Base-by-base conservation (phyloP, 1,284 basidiomycete species). In the Gymnopus androsaceus region DNA sequence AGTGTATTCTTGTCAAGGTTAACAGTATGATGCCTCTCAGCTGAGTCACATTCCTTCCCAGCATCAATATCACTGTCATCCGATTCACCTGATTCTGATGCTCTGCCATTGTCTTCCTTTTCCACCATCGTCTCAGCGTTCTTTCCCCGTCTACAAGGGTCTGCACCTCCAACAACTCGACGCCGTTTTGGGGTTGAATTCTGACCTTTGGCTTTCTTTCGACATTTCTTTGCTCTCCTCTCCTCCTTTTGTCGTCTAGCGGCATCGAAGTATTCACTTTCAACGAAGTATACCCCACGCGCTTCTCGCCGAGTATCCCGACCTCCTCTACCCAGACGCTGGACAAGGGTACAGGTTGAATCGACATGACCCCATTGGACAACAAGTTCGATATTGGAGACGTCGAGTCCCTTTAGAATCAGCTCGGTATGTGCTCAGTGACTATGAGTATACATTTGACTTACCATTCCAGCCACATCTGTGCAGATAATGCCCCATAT, bases 401-500 rank as follows among this genome's bases (percentile, higher is more conserved):
- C 36, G 37, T 59, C 57, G 17, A 66, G 48, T n/a, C 63, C 63
- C 62, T 66, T 25, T 12, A 40, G 19, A 27, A 41, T 48, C 12
- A 17, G 25, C 31, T 14, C 21, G 25, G 14, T 15, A 15, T 19
- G 7, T 31, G 11, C 15, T 12, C 19, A 7, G 19, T n/a, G 19
- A 19, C 30, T 37, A 45, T 14, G 40, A 37, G 30, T 31, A 42
- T 23, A 46, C 19, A 3, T 28, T 15, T 12, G 12, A 61, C 63
- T 31, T 40, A 66, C 62, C 62, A 66, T 65, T 48, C 65, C 64
- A 21, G 53, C 56, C 2, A 59, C 42, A 60, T 42, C 49, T 62
- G 49, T 34, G 3, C 58, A 57, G 57, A 66, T 1, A 60, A 55
- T 37, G 61, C 51, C 49, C 34, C 21, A 28, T 28, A 19, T 19